Evolutionary conservation across 2,329 filamentous ascomycete genomes (phyloP).

Genomic region (Metarhizium humberi): DNA sequence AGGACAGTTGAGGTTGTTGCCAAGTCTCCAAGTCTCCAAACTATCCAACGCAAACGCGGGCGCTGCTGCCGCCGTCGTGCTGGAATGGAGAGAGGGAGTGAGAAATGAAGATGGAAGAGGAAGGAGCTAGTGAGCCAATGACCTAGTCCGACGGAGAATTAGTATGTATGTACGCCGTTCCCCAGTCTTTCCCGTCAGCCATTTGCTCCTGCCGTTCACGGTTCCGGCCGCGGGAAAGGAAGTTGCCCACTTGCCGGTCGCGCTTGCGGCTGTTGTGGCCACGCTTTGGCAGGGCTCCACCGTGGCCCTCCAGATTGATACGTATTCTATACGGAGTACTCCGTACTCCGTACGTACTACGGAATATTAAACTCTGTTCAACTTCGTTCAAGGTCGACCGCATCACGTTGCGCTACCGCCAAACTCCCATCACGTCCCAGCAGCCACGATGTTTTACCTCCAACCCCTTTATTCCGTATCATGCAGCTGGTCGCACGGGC

Average conservation of each 20-base stretch:
- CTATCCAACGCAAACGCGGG: too few relatives aligned
- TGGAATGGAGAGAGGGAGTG: background rate
- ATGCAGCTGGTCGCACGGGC: background rate
- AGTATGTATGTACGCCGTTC: too few relatives aligned
- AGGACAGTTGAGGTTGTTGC: too few relatives aligned
- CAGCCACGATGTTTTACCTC: background rate
- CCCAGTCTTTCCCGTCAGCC: background rate
- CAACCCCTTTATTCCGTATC: background rate
- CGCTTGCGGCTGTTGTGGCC: conserved; percentile 4
- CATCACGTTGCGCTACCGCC: background rate
- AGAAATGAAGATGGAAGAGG: background rate
- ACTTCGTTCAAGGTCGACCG: conserved; percentile 1
- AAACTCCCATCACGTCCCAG: background rate
- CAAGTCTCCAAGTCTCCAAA: too few relatives aligned
- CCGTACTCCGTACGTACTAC: too few relatives aligned
- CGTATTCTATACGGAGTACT: background rate
- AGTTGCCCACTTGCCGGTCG: conserved; percentile 2
- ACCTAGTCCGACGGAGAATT: background rate
- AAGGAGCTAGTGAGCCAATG: too few relatives aligned
- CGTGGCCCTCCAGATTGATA: background rate
- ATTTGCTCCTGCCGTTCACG: background rate
- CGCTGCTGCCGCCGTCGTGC: too few relatives aligned
- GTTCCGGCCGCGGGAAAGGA: background rate
- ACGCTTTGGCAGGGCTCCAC: background rate
- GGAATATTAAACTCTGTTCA: background rate